Evolutionary conservation across 164 flowering plant genomes (phyloP), one percentile per base, ranked within the genome.

Genomic region (Annona cherimola): DNA sequence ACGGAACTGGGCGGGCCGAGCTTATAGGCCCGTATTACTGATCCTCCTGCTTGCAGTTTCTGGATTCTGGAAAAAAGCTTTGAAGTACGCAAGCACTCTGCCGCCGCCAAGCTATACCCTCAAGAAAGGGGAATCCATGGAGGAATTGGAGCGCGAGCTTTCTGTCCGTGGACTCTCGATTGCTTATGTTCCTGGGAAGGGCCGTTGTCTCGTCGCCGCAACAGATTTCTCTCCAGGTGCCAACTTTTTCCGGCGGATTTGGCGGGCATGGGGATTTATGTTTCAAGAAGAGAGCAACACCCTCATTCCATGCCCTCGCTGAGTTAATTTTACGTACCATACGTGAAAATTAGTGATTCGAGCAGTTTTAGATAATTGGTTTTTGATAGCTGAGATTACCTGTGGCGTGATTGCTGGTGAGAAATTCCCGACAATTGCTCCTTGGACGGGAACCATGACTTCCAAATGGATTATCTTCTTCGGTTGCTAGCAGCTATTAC

Each of bases 191-290:
- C 85, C 89, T 1, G 88, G 83, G 4, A 91, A 90, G 81, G 99
- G 98, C 45, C 95, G 99, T 12, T 88, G 86, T 75, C 90, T 95
- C 72, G 46, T 89, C 76, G 66, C 94, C 69, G 63, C 85, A 71
- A 87, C 83, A 73, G 82, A 91, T 71, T 92, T 91, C 81, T 80
- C 76, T 74, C 94, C 97, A 82, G 97, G 99, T 92, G 59, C 70
- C 59, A 64, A 72, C 60, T 74, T 64, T 71, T 76, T 63, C 44
- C 66, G 35, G 35, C 35, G 35, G 67, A 62, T 63, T 42, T 45
- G 62, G 45, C 41, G 40, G 41, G 16, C 5, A 19, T 20, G 42
- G 46, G 35, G 3, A 40, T 42, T 59, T 43, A 2, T 19, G 16
- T 2, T 4, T 43, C 6, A 42, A 20, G 7, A 8, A 42, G 26